Conservation (phyloP, 768 basidiomycete genomes). For the Strobilomyces dryophilus region DNA sequence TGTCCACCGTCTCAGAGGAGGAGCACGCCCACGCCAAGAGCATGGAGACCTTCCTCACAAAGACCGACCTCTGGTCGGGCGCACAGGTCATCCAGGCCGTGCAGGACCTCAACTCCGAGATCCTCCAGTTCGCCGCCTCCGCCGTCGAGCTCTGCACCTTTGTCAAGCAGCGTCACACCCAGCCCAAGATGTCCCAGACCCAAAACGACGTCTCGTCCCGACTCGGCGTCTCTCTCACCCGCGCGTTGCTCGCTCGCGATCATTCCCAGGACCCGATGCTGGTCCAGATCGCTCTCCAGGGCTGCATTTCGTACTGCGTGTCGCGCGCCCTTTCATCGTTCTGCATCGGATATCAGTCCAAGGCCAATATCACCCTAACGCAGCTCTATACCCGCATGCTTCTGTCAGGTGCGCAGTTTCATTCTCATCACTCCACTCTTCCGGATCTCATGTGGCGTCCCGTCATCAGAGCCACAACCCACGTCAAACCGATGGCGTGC, state of each 20-base stretch:
- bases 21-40: slow-evolving; percentile 54
- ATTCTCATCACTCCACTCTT: neutral
- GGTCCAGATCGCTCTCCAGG: slow-evolving; percentile 73
- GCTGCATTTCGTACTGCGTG: slow-evolving; percentile 62
- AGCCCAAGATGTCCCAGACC: slow-evolving; percentile 44
- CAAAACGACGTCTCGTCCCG: slow-evolving; percentile 59
- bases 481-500: slow-evolving; percentile 76
- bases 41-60: slow-evolving; percentile 66
- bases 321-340: slow-evolving; percentile 66
- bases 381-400: slow-evolving; percentile 60
- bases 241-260: slow-evolving; percentile 57
- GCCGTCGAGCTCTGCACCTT: slow-evolving; percentile 67
- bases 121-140: slow-evolving; percentile 74
- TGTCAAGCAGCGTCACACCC: slow-evolving; percentile 36
- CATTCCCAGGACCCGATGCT: slow-evolving; percentile 73
- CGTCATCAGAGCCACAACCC: slow-evolving; percentile 61
- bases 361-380: slow-evolving; percentile 60
- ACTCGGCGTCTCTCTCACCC: slow-evolving; percentile 58
- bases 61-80: slow-evolving; percentile 71
- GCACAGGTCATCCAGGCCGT: slow-evolving; percentile 76
- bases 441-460: slow-evolving; percentile 12
- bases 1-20: slow-evolving; percentile 42
- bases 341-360: slow-evolving; percentile 70
- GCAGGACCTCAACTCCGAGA: slow-evolving; percentile 76
- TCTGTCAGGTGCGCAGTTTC: slow-evolving; percentile 38